A percentile compares a stretch with the other conserved stretches of the same genome.
phyloP scores from a whole-genome alignment of 257 asterid species.

The Solanum lignicaule region DNA sequence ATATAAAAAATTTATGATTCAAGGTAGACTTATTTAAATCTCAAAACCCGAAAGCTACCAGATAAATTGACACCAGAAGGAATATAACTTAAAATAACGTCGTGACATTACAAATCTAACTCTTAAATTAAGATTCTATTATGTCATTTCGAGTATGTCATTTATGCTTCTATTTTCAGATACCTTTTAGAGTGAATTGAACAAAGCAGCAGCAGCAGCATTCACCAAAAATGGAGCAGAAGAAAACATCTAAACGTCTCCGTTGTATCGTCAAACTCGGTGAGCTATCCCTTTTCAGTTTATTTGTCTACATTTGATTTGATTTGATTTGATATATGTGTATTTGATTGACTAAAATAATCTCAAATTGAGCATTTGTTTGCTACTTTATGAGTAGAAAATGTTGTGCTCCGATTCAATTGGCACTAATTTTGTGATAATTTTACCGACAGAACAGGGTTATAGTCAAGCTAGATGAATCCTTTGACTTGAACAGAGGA shows the following conservation, averaged over 20 bases:
- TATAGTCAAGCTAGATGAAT: background rate
- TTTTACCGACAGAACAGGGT: background rate
- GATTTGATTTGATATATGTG: background rate
- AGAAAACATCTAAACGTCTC: conserved; percentile 21
- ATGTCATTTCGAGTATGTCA: background rate
- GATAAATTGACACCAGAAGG: accelerated
- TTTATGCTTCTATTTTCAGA: background rate
- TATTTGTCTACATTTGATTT: background rate
- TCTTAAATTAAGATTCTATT: background rate
- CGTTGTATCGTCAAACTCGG: conserved; percentile 93
- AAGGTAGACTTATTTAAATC: no score
- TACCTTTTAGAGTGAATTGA: background rate
- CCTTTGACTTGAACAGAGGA: background rate
- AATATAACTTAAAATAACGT: no score
- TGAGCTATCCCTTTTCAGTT: conserved; percentile 7
- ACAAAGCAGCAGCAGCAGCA: background rate
- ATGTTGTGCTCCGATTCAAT: background rate
- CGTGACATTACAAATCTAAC: background rate
- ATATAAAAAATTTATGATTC: no score
- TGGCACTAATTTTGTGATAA: background rate
- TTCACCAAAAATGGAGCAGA: conserved; percentile 31
- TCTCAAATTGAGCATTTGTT: background rate
- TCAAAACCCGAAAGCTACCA: no score
- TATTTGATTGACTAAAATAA: background rate
- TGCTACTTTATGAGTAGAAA: background rate